Evolutionary conservation across 208 protist genomes (phyloP).

Genomic region (Kentomonas sorsogonicus): DNA sequence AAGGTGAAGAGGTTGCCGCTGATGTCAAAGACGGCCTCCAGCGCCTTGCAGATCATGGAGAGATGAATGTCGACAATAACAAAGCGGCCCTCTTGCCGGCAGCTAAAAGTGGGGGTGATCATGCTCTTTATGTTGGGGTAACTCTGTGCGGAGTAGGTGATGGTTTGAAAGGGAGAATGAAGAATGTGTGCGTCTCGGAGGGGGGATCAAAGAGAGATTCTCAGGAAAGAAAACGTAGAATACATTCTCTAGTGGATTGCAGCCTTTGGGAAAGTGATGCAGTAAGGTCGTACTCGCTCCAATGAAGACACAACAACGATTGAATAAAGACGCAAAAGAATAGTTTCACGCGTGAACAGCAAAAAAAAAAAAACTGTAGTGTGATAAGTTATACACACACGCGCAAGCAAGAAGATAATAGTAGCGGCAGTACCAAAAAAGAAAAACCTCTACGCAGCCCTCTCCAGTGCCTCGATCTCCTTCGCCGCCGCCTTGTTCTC

Average conservation of each 20-base stretch:
- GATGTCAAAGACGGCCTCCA: constrained; percentile 78
- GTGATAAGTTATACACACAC: neutral
- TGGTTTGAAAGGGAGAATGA: neutral
- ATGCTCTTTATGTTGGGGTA: constrained; percentile 22
- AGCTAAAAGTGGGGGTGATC: constrained; percentile 84
- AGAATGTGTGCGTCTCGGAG: too few relatives aligned
- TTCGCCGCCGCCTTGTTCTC: constrained; percentile 36
- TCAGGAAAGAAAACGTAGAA: neutral
- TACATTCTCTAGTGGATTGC: neutral
- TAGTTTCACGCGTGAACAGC: neutral
- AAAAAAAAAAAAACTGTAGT: constrained; percentile 3
- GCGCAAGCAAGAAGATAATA: constrained; percentile 7
- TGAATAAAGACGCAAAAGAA: constrained; percentile 3
- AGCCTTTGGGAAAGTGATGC: neutral
- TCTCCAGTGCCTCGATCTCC: constrained; percentile 39
- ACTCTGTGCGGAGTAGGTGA: neutral
- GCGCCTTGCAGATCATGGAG: constrained; percentile 72
- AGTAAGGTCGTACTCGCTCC: neutral
- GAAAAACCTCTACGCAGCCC: neutral
- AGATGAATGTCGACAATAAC: constrained; percentile 74
- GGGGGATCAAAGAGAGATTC: neutral
- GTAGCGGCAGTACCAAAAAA: constrained; percentile 8
- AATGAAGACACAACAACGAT: constrained; percentile 7
- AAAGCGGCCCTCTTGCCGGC: constrained; percentile 74
- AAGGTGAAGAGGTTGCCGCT: constrained; percentile 80